Evolutionary conservation across 495 filamentous ascomycete genomes (phyloP), one percentile per base, ranked within the genome.

Genomic region (Tuber microsphaerosporum): DNA sequence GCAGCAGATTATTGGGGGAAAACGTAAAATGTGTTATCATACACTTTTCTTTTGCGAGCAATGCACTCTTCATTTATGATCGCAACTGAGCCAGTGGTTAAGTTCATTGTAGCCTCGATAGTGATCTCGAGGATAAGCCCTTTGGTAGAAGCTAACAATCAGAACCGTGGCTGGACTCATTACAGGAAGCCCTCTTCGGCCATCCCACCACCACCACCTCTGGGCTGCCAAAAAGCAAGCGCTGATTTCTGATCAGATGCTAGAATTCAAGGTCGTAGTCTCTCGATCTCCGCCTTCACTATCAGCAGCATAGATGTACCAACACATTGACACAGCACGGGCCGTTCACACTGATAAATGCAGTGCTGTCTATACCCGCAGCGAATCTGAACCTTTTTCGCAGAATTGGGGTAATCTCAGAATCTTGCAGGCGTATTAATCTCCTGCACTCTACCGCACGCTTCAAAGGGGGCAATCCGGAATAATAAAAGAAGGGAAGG

Each of bases 261-360:
- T 72, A 73, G 69, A 72, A 42, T 37, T 31, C 34, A 68, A 44
- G 73, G 39, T 71, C 26, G 56, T 34, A 14, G 56, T 34, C 14
- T 26, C n/a, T 19, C 26, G 14, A 70, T 44, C 70, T 68, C 73
- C 73, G 44, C 61, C 61, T 44, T 77, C 42, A 77, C 37, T 42
- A 76, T 43, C 69, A 26, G 61, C 44, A 34, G 56, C 44, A 44
- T 56, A 73, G 71, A 71, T 68, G 71, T 37, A 69, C 46, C 75
- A 77, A 73, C 75, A 74, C 71, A n/a, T 77, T 77, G 73, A 70
- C 73, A 75, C 68, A 48, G 68, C 44, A 41, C 74, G 34, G 68
- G 56, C 69, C 20, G 69, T 71, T 56, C 45, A 41, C 68, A 10
- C 44, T 69, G 74, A 14, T 51, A 39, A 75, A 17, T 73, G 71